phyloP scores from a whole-genome alignment of 768 basidiomycete species.

The Gymnopilus dilepis region DNA sequence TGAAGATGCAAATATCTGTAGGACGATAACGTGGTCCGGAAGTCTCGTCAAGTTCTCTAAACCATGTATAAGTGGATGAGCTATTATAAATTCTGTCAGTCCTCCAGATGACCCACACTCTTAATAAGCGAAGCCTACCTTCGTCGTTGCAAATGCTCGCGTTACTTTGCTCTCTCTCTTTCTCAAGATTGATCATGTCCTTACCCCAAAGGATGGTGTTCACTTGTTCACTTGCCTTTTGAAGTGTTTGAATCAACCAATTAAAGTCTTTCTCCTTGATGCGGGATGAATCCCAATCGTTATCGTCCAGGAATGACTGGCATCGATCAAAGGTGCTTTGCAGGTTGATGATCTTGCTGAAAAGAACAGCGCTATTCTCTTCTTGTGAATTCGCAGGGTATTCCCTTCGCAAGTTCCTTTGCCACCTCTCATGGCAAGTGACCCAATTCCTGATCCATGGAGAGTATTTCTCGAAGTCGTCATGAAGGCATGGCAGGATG shows the following conservation, averaged over 20 bases:
- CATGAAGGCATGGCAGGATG: background rate
- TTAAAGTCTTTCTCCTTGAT: too few relatives aligned
- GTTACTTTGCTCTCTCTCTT: background rate
- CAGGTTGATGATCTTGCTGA: background rate
- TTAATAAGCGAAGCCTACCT: background rate
- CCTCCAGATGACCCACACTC: too few relatives aligned
- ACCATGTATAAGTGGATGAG: background rate
- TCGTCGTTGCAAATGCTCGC: background rate
- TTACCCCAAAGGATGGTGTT: background rate
- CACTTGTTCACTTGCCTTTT: background rate
- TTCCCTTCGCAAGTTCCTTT: background rate
- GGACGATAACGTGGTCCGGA: background rate
- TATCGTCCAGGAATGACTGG: background rate
- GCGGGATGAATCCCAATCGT: background rate
- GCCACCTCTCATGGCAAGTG: background rate
- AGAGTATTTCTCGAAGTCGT: background rate
- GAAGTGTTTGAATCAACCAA: background rate
- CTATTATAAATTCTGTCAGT: background rate
- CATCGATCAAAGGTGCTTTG: background rate
- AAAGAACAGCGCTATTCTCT: background rate
- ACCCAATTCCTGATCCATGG: background rate
- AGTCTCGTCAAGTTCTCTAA: background rate
- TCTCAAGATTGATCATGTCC: background rate
- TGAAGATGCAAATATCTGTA: background rate
- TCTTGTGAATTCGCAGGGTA: background rate